A percentile compares a stretch with the other conserved stretches of the same genome.
Evolutionary conservation across 495 filamentous ascomycete species (phyloP).

Genomic region (Neurospora sp.): DNA sequence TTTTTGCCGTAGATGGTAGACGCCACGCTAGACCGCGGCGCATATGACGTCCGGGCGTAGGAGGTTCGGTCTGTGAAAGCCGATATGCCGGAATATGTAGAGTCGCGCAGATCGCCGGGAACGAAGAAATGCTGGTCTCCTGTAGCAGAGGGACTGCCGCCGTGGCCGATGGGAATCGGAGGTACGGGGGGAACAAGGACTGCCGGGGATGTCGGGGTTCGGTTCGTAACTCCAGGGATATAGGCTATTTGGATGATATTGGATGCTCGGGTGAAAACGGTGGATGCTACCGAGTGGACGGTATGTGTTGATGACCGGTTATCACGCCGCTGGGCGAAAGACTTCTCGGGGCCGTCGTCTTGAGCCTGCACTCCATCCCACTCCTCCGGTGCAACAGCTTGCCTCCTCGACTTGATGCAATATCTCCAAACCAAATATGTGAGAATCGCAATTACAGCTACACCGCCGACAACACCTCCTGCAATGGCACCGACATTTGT

Average conservation of each 20-base stretch:
- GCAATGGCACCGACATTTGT: constrained; percentile 72
- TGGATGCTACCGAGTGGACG: constrained; percentile 84
- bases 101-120: constrained; percentile 84
- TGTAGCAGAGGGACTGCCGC: constrained; percentile 44
- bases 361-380: constrained; percentile 46
- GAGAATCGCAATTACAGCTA: constrained; percentile 55
- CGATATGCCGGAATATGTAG: constrained; percentile 59
- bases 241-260: constrained; percentile 99
- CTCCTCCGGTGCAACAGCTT: constrained; percentile 36
- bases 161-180: constrained; percentile 65
- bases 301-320: constrained; percentile 76
- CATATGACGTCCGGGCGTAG: constrained; percentile 54
- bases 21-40: constrained; percentile 69
- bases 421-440: constrained; percentile 80
- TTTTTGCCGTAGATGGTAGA: constrained; percentile 89
- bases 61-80: constrained; percentile 57
- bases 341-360: constrained; percentile 45
- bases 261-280: constrained; percentile 87
- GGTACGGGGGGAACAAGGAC: constrained; percentile 87
- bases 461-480: constrained; percentile 72
- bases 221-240: constrained; percentile 93
- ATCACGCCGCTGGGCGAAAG: constrained; percentile 51
- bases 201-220: constrained; percentile 70
- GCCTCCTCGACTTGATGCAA: constrained; percentile 70
- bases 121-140: constrained; percentile 91